Evolutionary conservation across 73 alveolate genomes (phyloP).

Genomic region (Paramecium sexaurelia): DNA sequence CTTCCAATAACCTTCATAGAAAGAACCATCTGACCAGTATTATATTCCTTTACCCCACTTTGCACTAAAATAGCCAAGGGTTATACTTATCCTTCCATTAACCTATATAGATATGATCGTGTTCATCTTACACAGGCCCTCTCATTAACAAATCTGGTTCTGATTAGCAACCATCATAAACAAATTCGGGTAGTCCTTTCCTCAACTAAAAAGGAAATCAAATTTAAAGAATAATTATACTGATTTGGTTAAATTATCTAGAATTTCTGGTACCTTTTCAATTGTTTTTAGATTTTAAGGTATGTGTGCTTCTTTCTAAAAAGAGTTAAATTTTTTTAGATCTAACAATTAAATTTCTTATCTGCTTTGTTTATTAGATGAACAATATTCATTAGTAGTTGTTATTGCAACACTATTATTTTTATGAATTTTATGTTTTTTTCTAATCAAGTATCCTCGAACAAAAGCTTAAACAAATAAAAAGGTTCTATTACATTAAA

Average conservation of each 20-base stretch:
- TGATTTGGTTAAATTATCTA: neutral
- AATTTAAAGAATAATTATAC: neutral
- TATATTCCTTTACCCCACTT: slow-evolving; percentile 14
- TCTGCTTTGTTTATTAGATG: neutral
- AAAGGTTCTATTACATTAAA: neutral
- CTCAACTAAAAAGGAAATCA: neutral
- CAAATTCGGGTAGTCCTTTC: neutral
- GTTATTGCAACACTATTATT: neutral
- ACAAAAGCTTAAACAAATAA: neutral
- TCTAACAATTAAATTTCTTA: neutral
- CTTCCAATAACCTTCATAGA: slow-evolving; percentile 65
- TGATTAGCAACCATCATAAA: neutral
- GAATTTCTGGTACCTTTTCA: neutral
- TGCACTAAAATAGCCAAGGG: neutral
- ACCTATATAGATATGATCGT: neutral
- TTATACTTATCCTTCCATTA: slow-evolving; percentile 36
- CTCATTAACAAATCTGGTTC: neutral
- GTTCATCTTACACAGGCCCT: slow-evolving; percentile 5
- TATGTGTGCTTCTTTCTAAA: neutral
- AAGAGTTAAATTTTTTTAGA: neutral
- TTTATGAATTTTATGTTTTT: neutral
- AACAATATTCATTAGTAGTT: neutral
- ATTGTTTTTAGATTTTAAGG: neutral
- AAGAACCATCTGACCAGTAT: slow-evolving; percentile 54
- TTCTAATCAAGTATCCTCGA: neutral